Evolutionary conservation across 2,329 filamentous ascomycete species (phyloP).

Genomic region (Raffaelea deltoideospora): DNA sequence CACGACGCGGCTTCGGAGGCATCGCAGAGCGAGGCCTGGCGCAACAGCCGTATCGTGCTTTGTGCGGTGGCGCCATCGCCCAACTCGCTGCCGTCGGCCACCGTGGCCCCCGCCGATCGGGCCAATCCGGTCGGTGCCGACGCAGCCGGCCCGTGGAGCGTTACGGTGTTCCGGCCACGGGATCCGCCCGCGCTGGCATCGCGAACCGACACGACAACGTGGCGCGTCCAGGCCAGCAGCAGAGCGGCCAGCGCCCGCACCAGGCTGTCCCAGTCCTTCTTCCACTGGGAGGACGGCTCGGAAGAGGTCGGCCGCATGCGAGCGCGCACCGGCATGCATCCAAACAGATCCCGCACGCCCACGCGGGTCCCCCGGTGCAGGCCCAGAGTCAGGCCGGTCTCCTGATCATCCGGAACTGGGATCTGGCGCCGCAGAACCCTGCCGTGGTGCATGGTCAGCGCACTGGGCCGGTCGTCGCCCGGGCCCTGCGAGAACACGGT

Average conservation of each 20-base stretch:
- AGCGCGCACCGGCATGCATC: slow-evolving; percentile 77
- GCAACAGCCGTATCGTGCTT: slow-evolving; percentile 40
- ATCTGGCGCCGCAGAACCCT: slow-evolving; percentile 46
- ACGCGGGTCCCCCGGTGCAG: slow-evolving; percentile 61
- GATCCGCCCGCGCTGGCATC: slow-evolving; percentile 28
- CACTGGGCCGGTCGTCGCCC: slow-evolving; percentile 43
- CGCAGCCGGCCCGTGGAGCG: too few species aligned
- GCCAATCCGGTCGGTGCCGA: background rate
- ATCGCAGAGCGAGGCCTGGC: slow-evolving; percentile 50
- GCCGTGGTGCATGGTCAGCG: slow-evolving; percentile 56
- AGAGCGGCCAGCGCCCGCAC: slow-evolving; percentile 44
- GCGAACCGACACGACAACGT: slow-evolving; percentile 41
- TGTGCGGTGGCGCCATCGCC: too few species aligned
- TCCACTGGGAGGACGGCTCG: slow-evolving; percentile 5
- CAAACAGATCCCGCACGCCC: slow-evolving; percentile 67
- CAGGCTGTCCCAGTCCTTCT: slow-evolving; percentile 52
- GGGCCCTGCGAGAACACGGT: slow-evolving; percentile 59
- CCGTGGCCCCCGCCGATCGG: slow-evolving; percentile 6
- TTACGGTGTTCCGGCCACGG: slow-evolving; percentile 17
- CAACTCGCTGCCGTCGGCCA: too few species aligned
- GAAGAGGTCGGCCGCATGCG: slow-evolving; percentile 54
- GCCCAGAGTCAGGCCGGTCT: too few species aligned
- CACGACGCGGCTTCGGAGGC: slow-evolving; percentile 39
- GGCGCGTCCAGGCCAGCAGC: slow-evolving; percentile 51
- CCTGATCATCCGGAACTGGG: slow-evolving; percentile 45